Base-by-base conservation (phyloP, 345 rosid genomes). In the Populus alba region DNA sequence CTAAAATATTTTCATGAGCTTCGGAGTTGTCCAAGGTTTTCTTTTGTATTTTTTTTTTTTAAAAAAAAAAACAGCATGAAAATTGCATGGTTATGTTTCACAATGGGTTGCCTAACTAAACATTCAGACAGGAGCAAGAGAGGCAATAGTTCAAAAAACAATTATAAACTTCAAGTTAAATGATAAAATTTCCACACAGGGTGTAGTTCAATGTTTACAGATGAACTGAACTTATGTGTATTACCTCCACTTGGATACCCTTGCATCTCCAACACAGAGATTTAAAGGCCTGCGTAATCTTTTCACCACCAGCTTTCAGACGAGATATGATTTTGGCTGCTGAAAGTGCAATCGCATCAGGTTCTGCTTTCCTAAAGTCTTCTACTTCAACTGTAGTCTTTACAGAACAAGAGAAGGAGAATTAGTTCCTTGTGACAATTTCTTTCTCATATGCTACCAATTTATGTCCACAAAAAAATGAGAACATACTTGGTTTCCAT, bases 171-270 rank as follows among this genome's bases (percentile, higher is more conserved):
- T 8, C 68, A 37, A 35, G 35, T 12, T 23, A 10, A 23, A 11
- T 7, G 13, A 23, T 3, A 10, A 35, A 53, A 8, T 33, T 59
- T 57, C 35, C 39, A n/a, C 51, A 69, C 22, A 65, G 31, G 49
- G 29, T 77, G 38, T 10, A 31, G 20, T 39, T 66, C 43, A 3
- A 63, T 80, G 25, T 45, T 70, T 61, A 31, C 78, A 65, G 29
- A 59, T 59, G 65, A 57, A 3, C 13, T 41, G 72, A 68, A 79
- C 71, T 57, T 20, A 31, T 27, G 27, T 23, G 20, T 68, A 29
- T 87, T 90, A 96, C 99, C 98, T 96, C 98, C 33, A 90, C 97
- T 84, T 87, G 97, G 67, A 96, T 86, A 66, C 94, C 89, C 82
- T 91, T 91, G 75, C 88, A 85, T 88, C 93, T 90, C 87, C 90